These are phyloP conservation scores for Babesia ovis DNA, from an alignment of 169 alveolate species.

Conservation along the genomic window DNA sequence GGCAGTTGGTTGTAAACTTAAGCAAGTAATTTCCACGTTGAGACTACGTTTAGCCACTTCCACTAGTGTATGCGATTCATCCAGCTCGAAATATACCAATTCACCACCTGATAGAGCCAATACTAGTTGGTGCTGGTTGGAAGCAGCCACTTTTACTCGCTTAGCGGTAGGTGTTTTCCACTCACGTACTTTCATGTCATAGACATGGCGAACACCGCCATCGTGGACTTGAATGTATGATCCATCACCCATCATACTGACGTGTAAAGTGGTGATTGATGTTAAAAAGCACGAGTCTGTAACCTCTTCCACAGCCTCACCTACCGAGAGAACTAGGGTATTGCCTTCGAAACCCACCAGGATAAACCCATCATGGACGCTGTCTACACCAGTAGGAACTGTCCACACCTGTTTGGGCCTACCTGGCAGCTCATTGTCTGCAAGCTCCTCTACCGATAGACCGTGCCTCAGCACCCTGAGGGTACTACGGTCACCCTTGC, in stretches of 20 bases:
- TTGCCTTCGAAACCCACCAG: conserved; percentile 92
- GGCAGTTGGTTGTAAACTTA: conserved; percentile 88
- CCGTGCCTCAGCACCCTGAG: conserved; percentile 94
- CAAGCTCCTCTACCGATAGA: conserved; percentile 93
- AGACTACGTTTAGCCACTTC: conserved; percentile 82
- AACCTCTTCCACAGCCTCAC: conserved; percentile 91
- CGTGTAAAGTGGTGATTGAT: conserved; percentile 85
- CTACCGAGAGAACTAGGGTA: conserved; percentile 92
- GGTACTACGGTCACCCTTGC: conserved; percentile 94
- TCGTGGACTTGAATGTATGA: conserved; percentile 90
- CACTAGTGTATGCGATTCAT: conserved; percentile 82
- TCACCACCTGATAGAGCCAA: conserved; percentile 90
- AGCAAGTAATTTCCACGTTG: conserved; percentile 85
- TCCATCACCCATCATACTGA: conserved; percentile 84
- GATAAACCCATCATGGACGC: conserved; percentile 85
- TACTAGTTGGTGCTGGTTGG: conserved; percentile 90
- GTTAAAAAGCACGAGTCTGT: conserved; percentile 87
- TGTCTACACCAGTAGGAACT: conserved; percentile 79
- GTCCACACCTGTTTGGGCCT: conserved; percentile 96
- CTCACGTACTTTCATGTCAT: conserved; percentile 73
- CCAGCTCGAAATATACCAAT: conserved; percentile 91
- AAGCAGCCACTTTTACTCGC: conserved; percentile 88
- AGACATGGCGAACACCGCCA: conserved; percentile 87
- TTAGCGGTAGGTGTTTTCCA: conserved; percentile 83
- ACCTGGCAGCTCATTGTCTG: conserved; percentile 94